Conservation (phyloP, 2,329 filamentous ascomycete genomes). For the Sarocladiaceae sp. region DNA sequence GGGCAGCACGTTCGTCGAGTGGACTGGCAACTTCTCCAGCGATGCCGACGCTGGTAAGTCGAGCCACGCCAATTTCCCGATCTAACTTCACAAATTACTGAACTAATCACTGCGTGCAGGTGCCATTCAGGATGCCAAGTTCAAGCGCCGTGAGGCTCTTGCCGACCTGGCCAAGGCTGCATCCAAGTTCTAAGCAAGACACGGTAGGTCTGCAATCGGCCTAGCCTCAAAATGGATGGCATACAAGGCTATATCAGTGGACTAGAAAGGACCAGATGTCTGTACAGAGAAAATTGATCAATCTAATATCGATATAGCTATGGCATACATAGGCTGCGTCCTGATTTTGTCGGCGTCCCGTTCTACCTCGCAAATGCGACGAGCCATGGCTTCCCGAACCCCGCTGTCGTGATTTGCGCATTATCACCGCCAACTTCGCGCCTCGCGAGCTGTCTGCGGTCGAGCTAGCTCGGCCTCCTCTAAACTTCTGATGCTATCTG, state of each 20-base stretch:
- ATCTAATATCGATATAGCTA: too few relatives aligned
- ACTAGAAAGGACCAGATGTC: background rate
- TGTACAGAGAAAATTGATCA: too few relatives aligned
- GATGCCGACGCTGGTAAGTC: constrained; percentile 16
- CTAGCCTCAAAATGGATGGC: too few relatives aligned
- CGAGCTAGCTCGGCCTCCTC: background rate
- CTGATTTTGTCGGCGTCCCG: too few relatives aligned
- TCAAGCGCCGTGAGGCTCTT: constrained; percentile 69
- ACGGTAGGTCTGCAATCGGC: too few relatives aligned
- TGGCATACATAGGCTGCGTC: too few relatives aligned
- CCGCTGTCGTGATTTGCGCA: too few relatives aligned
- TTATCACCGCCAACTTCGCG: background rate
- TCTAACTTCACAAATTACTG: constrained; percentile 13
- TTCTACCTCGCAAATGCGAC: too few relatives aligned
- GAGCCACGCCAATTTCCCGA: background rate
- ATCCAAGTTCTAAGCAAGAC: constrained; percentile 19
- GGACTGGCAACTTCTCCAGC: constrained; percentile 62
- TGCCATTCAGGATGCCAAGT: constrained; percentile 71
- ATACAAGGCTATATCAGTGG: background rate
- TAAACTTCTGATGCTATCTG: background rate
- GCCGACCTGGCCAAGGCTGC: constrained; percentile 57
- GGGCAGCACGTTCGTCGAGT: constrained; percentile 63
- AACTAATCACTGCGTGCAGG: too few relatives aligned
- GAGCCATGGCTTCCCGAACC: too few relatives aligned
- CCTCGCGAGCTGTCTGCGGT: background rate